Conservation (phyloP, 306 rosid genomes). For the Dryas drummondii region DNA sequence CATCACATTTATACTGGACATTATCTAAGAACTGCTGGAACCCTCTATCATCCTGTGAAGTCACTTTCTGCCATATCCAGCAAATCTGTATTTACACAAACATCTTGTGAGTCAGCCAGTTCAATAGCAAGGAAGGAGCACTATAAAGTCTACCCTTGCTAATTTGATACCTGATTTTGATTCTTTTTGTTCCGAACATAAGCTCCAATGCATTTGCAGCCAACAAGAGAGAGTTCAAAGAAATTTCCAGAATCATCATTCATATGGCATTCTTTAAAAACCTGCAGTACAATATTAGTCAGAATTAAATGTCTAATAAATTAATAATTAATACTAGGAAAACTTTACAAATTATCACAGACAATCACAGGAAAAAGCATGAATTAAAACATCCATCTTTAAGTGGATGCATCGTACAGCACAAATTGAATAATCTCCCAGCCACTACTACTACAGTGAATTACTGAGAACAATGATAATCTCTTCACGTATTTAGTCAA, state of each 20-base stretch:
- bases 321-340: not conserved
- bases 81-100: slow-evolving; percentile 60
- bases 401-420: not conserved
- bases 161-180: slow-evolving; percentile 77
- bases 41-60: slow-evolving; percentile 43
- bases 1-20: slow-evolving; percentile 48
- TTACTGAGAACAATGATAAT: not conserved
- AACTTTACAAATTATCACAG: not conserved
- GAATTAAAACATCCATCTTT: not conserved
- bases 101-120: slow-evolving; percentile 25
- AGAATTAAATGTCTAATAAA: not conserved
- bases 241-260: slow-evolving; percentile 60
- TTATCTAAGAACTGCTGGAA: slow-evolving; percentile 52
- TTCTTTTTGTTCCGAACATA: slow-evolving; percentile 87
- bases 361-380: not conserved
- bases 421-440: not conserved
- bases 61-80: slow-evolving; percentile 62
- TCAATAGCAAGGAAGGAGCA: not conserved
- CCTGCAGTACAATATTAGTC: slow-evolving; percentile 38
- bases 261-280: slow-evolving; percentile 63
- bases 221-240: slow-evolving; percentile 82
- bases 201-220: slow-evolving; percentile 95
- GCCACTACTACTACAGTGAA: not conserved
- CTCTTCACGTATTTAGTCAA: not conserved
- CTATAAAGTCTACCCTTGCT: not conserved